Percentiles rank a stretch among this genome's conserved stretches.
Evolutionary conservation across 257 asterid genomes (phyloP).

Genomic region (Solanum pinnatisectum): DNA sequence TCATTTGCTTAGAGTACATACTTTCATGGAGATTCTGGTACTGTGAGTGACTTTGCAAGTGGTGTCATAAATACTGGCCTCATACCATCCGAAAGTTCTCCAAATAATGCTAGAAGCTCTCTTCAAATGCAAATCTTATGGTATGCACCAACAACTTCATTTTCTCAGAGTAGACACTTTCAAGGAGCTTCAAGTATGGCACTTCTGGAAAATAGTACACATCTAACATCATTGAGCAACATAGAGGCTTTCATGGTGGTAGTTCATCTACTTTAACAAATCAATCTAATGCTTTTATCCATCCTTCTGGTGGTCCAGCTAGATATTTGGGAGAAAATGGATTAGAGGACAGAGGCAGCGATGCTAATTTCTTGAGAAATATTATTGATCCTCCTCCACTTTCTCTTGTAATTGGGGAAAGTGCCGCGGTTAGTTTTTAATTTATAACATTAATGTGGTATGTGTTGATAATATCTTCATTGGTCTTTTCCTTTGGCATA

Average conservation of each 20-base stretch:
- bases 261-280: too few species aligned
- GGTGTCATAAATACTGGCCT: not conserved
- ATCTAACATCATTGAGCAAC: not conserved
- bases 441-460: not conserved
- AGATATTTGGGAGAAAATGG: too few species aligned
- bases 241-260: not conserved
- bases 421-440: not conserved
- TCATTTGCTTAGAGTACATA: not conserved
- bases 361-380: not conserved
- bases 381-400: not conserved
- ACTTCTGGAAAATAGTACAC: too few species aligned
- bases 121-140: not conserved
- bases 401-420: not conserved
- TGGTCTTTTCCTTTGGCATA: not conserved
- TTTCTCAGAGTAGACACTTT: not conserved
- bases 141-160: not conserved
- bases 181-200: not conserved
- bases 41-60: not conserved
- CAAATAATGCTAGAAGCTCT: not conserved
- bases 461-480: not conserved
- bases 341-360: not conserved
- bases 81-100: not conserved
- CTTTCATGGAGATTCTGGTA: not conserved
- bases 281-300: not conserved
- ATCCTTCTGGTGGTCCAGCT: not conserved